Evolutionary conservation across 805 yeast species (phyloP), one percentile per base, ranked within the genome.

Genomic region (Barnettozyma californica): DNA sequence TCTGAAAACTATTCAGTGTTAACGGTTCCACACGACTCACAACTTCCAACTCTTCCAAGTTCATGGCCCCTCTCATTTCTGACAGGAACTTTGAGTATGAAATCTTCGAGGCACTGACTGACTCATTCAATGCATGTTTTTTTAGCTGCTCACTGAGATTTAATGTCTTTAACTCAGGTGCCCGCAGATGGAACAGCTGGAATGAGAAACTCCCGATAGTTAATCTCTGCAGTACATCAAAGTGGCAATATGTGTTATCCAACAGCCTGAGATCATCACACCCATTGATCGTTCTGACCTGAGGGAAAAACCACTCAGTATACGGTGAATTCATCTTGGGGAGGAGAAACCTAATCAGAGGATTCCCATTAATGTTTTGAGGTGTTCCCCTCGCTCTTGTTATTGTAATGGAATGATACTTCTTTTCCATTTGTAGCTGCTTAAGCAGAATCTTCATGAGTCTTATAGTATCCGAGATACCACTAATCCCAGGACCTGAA

Each of bases 181-280:
- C 58, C 1, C 47, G 48, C 14, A 53, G 35, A 25, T 49, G 45
- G 35, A 57, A 57, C 42, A 54, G 40, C 35, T 57, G 61, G 41
- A 57, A 57, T 4, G 59, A 48, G 5, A 46, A 46, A 7, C 58
- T 54, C 1, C 61, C 61, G 7, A 57, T 53, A 1, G 60, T 55
- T 23, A 56, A 26, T 23, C 51, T 35, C 23, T 47, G 42, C 8
- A 57, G 33, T 16, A 44, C 43, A 21, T 47, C 47, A 43, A 57
- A 54, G 40, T 51, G 52, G 23, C 61, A 57, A 7, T 52, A 43
- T 5, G 60, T 56, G 40, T 57, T 55, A 23, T 57, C 61, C n/a
- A 57, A 21, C n/a, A 54, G 18, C 36, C 61, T 41, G 4, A 57
- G 34, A 26, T 57, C 61, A 38, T 57, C 58, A 39, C 49, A 57